A percentile compares a stretch with the other conserved stretches of the same genome.
Evolutionary conservation across 352 stramenopile species (phyloP).

Genomic region (Pythium oligandrum): DNA sequence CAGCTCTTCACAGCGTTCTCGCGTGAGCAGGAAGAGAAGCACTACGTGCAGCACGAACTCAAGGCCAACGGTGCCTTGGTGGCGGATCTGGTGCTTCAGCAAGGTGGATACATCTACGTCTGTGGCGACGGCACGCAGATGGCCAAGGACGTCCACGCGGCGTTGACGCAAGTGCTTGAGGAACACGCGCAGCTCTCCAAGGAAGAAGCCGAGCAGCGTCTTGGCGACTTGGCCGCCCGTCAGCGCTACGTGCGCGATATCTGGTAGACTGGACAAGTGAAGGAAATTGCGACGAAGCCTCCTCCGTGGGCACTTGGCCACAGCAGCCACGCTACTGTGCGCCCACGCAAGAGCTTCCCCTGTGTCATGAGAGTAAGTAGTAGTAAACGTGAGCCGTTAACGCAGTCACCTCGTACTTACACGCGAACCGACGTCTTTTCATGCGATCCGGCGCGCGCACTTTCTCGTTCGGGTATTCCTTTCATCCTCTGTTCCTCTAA

Average conservation of each 20-base stretch:
- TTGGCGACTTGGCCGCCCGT: conserved; percentile 52
- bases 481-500: too few relatives aligned
- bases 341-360: too few relatives aligned
- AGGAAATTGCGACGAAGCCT: too few relatives aligned
- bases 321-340: too few relatives aligned
- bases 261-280: conserved; percentile 37
- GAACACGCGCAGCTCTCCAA: conserved; percentile 47
- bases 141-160: conserved; percentile 92
- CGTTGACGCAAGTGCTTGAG: conserved; percentile 77
- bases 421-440: too few relatives aligned
- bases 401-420: too few relatives aligned
- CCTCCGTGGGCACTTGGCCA: too few relatives aligned
- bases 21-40: conserved; percentile 85
- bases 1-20: conserved; percentile 90
- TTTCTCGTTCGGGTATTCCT: too few relatives aligned
- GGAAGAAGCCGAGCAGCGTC: conserved; percentile 53
- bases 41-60: conserved; percentile 93
- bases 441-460: too few relatives aligned
- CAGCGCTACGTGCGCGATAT: conserved; percentile 89
- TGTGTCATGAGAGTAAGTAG: too few relatives aligned
- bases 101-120: conserved; percentile 88
- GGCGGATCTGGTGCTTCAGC: conserved; percentile 67
- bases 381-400: too few relatives aligned
- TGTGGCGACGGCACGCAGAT: conserved; percentile 95
- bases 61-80: conserved; percentile 52